Base-by-base conservation (phyloP, 164 flowering plant genomes). In the Piper longum region DNA sequence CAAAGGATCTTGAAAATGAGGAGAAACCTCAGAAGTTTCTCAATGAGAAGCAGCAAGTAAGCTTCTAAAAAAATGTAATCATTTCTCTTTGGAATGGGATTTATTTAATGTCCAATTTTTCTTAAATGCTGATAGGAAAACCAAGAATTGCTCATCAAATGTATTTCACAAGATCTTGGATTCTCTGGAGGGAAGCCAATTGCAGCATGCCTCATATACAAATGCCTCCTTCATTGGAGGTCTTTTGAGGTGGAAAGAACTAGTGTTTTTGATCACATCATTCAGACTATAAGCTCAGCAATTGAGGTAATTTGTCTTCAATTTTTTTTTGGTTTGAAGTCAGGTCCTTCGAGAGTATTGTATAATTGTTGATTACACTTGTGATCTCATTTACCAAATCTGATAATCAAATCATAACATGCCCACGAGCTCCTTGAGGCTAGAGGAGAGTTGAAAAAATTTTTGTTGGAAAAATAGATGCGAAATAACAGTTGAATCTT, bases 181-280 rank as follows among this genome's bases (percentile, higher is more conserved):
- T 91, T 84, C 71, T 81, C 93, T 67, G 82, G 85, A 45, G 86
- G 96, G 64, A 91, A 76, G 69, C 97, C 99, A 42, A 69, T 91
- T 73, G 91, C 99, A 67, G 95, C 97, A 60, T 85, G 93, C 75
- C 72, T 95, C 60, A 87, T 95, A 64, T 95, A 91, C 79, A 95
- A 91, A 69, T 81, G 93, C 75, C 96, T 95, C 64, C 93, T 95
- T 64, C 99, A 95, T 67, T 95, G 99, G 99, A 85, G 96, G 67
- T 95, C 97, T 64, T 95, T 91, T 77, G 99, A 91, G 75, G 99
- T 91, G 70, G 99, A 95, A 80, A 83, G 96, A 65, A 91, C 99
- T 26, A 79, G 75, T 70, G 85, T 95, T 16, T 95, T 95, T 78
- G 97, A 95, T 64, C 91, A 93, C 64, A 81, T 95, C 45, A 91